phyloP scores from a whole-genome alignment of 352 stramenopile genomes.

The Phytopythium sindhum region DNA sequence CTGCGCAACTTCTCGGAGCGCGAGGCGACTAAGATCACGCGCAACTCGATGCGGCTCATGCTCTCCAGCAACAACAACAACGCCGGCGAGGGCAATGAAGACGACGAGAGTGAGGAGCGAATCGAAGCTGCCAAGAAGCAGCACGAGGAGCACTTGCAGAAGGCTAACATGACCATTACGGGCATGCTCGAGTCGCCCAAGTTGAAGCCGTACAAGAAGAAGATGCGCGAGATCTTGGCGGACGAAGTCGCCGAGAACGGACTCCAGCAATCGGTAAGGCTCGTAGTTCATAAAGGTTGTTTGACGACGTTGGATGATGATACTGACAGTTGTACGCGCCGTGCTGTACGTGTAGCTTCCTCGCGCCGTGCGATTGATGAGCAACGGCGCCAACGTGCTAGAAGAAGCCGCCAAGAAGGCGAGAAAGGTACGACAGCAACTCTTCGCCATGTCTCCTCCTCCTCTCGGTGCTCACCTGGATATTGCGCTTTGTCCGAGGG shows the following conservation, averaged over 20 bases:
- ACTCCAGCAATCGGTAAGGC: conserved; percentile 24
- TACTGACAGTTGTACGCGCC: not conserved
- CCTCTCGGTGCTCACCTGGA: not conserved
- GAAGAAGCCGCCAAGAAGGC: conserved; percentile 41
- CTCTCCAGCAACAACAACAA: not conserved
- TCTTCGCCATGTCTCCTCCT: not conserved
- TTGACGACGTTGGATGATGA: not conserved
- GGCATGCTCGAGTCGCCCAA: conserved; percentile 30
- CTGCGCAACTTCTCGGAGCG: conserved; percentile 23
- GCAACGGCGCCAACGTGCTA: conserved; percentile 18
- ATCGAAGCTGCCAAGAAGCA: conserved; percentile 10
- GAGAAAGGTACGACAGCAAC: conserved; percentile 21
- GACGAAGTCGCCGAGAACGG: conserved; percentile 35
- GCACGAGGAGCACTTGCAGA: conserved; percentile 10
- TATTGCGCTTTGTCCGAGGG: not conserved
- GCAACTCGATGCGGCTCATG: conserved; percentile 9
- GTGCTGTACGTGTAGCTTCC: not conserved
- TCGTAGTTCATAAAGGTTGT: not conserved
- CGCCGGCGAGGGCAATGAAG: not conserved
- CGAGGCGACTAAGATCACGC: conserved; percentile 20
- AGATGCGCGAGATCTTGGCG: conserved; percentile 43
- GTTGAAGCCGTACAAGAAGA: conserved; percentile 50
- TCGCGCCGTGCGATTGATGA: conserved; percentile 10
- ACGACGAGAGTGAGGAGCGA: conserved; percentile 5
- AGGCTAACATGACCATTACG: conserved; percentile 21